These are phyloP conservation scores for Anaeromyces robustus DNA, from an alignment of 192 early-diverging fungal species.

Conservation along the genomic window DNA sequence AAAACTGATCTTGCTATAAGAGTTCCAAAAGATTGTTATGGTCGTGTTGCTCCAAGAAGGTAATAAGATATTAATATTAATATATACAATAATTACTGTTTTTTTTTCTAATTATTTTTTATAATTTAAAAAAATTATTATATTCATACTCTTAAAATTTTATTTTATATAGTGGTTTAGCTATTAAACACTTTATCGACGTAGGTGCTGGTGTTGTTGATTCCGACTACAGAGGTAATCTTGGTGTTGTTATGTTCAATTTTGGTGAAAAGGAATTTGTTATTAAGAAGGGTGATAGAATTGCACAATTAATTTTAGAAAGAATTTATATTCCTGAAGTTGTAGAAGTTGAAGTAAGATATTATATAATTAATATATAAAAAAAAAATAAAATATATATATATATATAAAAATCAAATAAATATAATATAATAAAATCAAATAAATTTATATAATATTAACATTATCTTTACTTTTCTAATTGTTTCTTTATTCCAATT, in stretches of 20 bases:
- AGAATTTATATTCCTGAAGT: conserved; percentile 64
- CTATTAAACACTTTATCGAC: conserved; percentile 78
- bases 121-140: too few relatives aligned
- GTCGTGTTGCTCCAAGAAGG: conserved; percentile 83
- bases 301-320: conserved; percentile 92
- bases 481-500: too few relatives aligned
- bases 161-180: conserved; percentile 44
- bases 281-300: conserved; percentile 77
- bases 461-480: too few relatives aligned
- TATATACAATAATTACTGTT: too few relatives aligned
- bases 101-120: too few relatives aligned
- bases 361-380: too few relatives aligned
- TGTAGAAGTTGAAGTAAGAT: conserved; percentile 52
- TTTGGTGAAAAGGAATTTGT: conserved; percentile 53
- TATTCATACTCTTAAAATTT: too few relatives aligned
- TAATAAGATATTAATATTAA: too few relatives aligned
- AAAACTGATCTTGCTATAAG: conserved; percentile 75
- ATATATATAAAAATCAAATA: too few relatives aligned
- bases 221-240: conserved; percentile 72
- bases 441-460: too few relatives aligned
- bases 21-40: conserved; percentile 78
- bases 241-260: conserved; percentile 82
- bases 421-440: too few relatives aligned
- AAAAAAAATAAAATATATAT: too few relatives aligned
- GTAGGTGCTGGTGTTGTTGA: conserved; percentile 85